phyloP scores from a whole-genome alignment of 2,329 filamentous ascomycete species.

The Pezizomycotina sp. region DNA sequence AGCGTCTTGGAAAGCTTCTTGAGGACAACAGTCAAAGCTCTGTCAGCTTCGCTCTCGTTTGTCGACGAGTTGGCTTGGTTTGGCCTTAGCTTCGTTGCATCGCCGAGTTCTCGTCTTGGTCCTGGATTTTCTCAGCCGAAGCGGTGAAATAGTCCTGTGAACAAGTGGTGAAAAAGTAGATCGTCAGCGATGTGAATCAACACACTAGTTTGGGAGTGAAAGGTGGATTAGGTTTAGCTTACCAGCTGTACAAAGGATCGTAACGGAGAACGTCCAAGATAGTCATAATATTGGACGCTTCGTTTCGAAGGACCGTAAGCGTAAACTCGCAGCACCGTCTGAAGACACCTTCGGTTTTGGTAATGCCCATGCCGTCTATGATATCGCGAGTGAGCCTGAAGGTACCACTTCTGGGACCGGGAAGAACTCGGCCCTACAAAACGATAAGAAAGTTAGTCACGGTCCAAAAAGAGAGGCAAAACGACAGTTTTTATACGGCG shows the following conservation, averaged over 20 bases:
- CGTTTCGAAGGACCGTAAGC: slow-evolving; percentile 80
- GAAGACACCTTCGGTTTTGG: slow-evolving; percentile 88
- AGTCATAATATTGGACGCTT: slow-evolving; percentile 95
- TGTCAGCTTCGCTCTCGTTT: slow-evolving; percentile 54
- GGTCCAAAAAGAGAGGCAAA: background rate
- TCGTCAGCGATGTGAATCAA: no score
- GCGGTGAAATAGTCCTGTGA: slow-evolving; percentile 29
- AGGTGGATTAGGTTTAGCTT: slow-evolving; percentile 40
- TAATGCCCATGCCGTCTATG: slow-evolving; percentile 92
- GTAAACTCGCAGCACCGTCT: slow-evolving; percentile 97
- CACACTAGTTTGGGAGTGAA: slow-evolving; percentile 31
- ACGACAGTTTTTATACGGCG: no score
- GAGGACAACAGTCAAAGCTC: slow-evolving; percentile 78
- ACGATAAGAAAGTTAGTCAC: background rate
- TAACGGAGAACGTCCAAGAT: slow-evolving; percentile 95
- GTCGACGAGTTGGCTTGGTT: slow-evolving; percentile 38
- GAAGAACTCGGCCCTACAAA: slow-evolving; percentile 59
- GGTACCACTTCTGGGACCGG: slow-evolving; percentile 85
- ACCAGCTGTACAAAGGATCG: slow-evolving; percentile 93
- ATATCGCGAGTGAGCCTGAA: slow-evolving; percentile 90
- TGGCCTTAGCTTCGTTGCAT: no score
- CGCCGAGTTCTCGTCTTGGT: slow-evolving; percentile 34
- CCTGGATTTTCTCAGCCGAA: slow-evolving; percentile 52
- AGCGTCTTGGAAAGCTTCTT: slow-evolving; percentile 92
- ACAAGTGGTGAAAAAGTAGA: slow-evolving; percentile 5